Conservation (phyloP, 2,329 filamentous ascomycete genomes). For the Apiospora koreana region DNA sequence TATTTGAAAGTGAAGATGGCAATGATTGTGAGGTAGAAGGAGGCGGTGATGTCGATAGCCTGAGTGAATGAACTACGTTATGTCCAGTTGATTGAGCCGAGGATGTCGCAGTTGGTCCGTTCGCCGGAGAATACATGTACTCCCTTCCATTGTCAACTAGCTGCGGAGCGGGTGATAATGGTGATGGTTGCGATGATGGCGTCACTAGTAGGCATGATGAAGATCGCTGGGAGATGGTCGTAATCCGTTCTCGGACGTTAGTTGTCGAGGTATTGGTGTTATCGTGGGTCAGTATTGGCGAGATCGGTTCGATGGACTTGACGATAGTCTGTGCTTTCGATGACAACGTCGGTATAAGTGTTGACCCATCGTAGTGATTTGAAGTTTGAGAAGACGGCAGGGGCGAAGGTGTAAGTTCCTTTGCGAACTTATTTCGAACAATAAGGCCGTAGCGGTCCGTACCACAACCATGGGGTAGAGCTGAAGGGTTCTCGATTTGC, state of each 20-base stretch:
- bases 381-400: not conserved
- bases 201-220: not conserved
- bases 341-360: not conserved
- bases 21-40: not conserved
- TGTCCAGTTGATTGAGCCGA: not conserved
- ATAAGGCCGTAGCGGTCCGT: not conserved
- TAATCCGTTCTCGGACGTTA: not conserved
- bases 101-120: not conserved
- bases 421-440: not conserved
- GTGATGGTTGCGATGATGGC: not conserved
- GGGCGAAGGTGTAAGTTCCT: too few species aligned
- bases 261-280: not conserved
- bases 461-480: not conserved
- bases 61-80: not conserved
- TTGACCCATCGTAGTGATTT: not conserved
- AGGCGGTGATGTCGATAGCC: not conserved
- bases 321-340: not conserved
- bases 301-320: not conserved
- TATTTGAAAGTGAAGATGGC: not conserved
- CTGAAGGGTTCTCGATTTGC: not conserved
- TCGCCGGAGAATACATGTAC: not conserved
- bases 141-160: not conserved
- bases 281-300: not conserved
- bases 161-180: not conserved
- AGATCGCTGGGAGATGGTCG: not conserved